Percentiles rank a stretch among this genome's conserved stretches.
Conservation (phyloP, 768 basidiomycete species). For the Sutorius australiensis region DNA sequence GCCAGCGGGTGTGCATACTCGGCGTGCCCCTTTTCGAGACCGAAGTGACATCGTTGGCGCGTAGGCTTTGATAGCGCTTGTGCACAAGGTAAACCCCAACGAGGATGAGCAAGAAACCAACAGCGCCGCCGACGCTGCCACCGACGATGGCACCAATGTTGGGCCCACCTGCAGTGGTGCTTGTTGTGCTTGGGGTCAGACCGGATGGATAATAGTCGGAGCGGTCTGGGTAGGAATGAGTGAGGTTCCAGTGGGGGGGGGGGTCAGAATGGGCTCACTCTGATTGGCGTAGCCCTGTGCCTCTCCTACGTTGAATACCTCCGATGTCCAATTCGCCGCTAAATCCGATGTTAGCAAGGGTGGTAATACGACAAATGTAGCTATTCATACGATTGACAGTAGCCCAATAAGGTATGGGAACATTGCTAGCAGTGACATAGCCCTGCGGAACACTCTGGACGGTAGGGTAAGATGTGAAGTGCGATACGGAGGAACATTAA, state of each 20-base stretch:
- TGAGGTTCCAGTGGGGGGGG: not conserved
- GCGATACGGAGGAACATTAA: not conserved
- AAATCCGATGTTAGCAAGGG: not conserved
- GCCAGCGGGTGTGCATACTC: slow-evolving; percentile 3
- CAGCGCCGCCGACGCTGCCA: slow-evolving; percentile 16
- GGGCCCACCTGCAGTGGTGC: not conserved
- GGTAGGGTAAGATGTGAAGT: not conserved
- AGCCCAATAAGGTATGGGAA: slow-evolving; percentile 48
- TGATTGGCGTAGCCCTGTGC: slow-evolving; percentile 26
- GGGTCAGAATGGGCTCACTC: not conserved
- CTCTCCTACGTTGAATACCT: slow-evolving; percentile 24
- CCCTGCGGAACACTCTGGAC: slow-evolving; percentile 35
- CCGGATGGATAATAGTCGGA: slow-evolving; percentile 12
- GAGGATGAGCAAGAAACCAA: slow-evolving; percentile 15
- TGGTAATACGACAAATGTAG: not conserved
- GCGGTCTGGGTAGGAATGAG: slow-evolving; percentile 4
- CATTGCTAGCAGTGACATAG: slow-evolving; percentile 28
- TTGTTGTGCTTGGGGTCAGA: slow-evolving; percentile 1
- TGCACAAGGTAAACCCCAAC: slow-evolving; percentile 17
- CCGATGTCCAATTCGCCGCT: slow-evolving; percentile 37
- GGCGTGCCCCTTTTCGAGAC: not conserved
- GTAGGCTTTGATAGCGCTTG: slow-evolving; percentile 3
- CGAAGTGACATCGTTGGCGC: not conserved
- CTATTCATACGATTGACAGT: slow-evolving; percentile 40
- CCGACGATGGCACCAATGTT: slow-evolving; percentile 23